These are phyloP conservation scores for Pisolithus orientalis DNA, from an alignment of 768 basidiomycete species.

Conservation along the genomic window DNA sequence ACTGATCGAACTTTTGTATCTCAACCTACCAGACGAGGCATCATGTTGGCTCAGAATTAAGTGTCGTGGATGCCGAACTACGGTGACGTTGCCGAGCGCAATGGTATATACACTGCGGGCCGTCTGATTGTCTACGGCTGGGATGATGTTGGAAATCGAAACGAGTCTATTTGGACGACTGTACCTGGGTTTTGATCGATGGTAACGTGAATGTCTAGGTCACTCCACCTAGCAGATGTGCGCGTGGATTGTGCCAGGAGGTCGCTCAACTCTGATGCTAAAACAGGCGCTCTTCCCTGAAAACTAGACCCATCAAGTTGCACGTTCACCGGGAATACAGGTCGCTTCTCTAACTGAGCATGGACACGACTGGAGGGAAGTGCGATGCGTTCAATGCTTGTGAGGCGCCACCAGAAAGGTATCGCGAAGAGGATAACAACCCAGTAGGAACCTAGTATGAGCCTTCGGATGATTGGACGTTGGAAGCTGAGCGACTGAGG, in stretches of 20 bases:
- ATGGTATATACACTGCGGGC: conserved; percentile 15
- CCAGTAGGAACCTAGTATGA: conserved; percentile 76
- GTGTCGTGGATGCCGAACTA: conserved; percentile 15
- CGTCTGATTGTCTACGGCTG: conserved; percentile 8
- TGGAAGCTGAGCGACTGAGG: conserved; percentile 52
- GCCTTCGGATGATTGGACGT: conserved; percentile 40
- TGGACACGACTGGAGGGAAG: conserved; percentile 60
- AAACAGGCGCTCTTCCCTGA: background rate
- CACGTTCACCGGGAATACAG: conserved; percentile 39
- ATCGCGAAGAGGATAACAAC: conserved; percentile 65
- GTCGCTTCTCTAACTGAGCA: conserved; percentile 40
- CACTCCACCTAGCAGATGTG: conserved; percentile 34
- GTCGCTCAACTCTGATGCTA: conserved; percentile 26
- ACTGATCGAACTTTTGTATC: background rate
- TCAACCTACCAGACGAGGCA: conserved; percentile 21
- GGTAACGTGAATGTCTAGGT: conserved; percentile 34
- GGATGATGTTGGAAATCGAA: conserved; percentile 4
- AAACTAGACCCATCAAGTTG: conserved; percentile 30
- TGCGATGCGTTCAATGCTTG: conserved; percentile 78
- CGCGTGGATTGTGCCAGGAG: conserved; percentile 12
- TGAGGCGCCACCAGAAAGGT: conserved; percentile 92
- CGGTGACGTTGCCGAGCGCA: conserved; percentile 18
- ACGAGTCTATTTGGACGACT: conserved; percentile 10
- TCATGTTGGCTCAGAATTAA: conserved; percentile 18
- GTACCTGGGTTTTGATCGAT: conserved; percentile 28